Base-by-base conservation (phyloP, 805 yeast species). In the Dipodascopsis uninucleata region DNA sequence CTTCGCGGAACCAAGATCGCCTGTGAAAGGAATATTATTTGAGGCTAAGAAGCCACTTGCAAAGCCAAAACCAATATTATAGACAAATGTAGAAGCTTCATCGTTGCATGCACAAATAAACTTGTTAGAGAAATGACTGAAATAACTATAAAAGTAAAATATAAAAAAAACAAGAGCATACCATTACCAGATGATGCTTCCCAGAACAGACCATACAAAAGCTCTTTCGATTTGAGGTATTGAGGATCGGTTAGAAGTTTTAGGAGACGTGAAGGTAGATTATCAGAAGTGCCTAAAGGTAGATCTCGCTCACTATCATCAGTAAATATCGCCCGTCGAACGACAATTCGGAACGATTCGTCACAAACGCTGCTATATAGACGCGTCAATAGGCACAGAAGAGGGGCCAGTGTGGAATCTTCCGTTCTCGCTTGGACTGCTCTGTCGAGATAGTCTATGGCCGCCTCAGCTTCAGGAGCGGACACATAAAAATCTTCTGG, bases 1-100 rank as follows among this genome's bases (percentile, higher is more conserved):
- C 23, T 24, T 29, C 33, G 25, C 12, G 45, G 36, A n/a, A 33
- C n/a, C n/a, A n/a, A n/a, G 5, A 12, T 46, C 58, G 10, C 46
- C 41, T 4, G 58, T 50, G 7, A 56, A 31, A 3, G 38, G 14
- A 40, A 47, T 48, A 22, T 52, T 53, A 24, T 55, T 52, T 16
- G 48, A 39, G 10, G 53, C 47, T 6, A 61, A 45, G 33, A 46
- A 60, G 12, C 63, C 58, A 5, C 58, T 47, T 4, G 65, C 63
- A 32, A 51, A 55, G 4, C 65, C 65, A 9, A 52, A 45, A 2
- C 65, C 65, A 28, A 61, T 58, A 26, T 53, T 55, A 8, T 46
- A 25, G 9, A 59, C 49, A 22, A 61, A 55, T 28, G 39, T 43
- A 21, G 44, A 47, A 14, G 56, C 52, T 9, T 10, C n/a, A 10